Percentiles rank a stretch among this genome's conserved stretches.
phyloP scores from a whole-genome alignment of 1,284 basidiomycete species.

The Porogramme epimiltina region DNA sequence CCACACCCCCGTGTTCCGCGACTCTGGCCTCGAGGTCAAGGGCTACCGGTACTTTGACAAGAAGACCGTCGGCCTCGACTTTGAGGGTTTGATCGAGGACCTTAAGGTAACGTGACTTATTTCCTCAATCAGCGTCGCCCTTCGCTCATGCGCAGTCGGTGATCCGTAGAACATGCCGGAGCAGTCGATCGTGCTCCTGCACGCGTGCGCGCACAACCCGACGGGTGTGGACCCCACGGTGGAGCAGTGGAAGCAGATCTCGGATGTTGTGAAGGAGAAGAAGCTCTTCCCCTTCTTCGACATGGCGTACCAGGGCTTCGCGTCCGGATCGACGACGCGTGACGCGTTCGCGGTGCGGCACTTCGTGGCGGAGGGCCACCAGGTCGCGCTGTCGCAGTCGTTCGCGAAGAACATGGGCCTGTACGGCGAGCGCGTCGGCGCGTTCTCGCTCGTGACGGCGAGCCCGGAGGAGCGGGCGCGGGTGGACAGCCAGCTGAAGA shows the following conservation, averaged over 20 bases:
- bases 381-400: conserved; percentile 86
- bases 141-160: not conserved
- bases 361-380: conserved; percentile 90
- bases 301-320: conserved; percentile 98
- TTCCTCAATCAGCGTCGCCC: not conserved
- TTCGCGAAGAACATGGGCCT: conserved; percentile 99
- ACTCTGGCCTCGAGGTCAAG: conserved; percentile 94
- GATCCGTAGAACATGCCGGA: conserved; percentile 67
- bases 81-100: conserved; percentile 89
- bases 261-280: conserved; percentile 86
- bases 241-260: conserved; percentile 93
- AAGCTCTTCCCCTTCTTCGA: conserved; percentile 92
- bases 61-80: conserved; percentile 92
- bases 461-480: conserved; percentile 85
- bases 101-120: conserved; percentile 54
- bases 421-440: conserved; percentile 95
- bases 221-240: conserved; percentile 96
- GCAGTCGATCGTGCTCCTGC: conserved; percentile 81
- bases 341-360: conserved; percentile 96
- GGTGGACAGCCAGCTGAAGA: conserved; percentile 93
- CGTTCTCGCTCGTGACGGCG: conserved; percentile 84
- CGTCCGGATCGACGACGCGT: conserved; percentile 84
- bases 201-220: conserved; percentile 97
- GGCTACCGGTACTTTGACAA: conserved; percentile 96
- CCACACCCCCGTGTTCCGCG: conserved; percentile 86